Evolutionary conservation across 768 basidiomycete species (phyloP).

Genomic region (Tremella mesenterica): DNA sequence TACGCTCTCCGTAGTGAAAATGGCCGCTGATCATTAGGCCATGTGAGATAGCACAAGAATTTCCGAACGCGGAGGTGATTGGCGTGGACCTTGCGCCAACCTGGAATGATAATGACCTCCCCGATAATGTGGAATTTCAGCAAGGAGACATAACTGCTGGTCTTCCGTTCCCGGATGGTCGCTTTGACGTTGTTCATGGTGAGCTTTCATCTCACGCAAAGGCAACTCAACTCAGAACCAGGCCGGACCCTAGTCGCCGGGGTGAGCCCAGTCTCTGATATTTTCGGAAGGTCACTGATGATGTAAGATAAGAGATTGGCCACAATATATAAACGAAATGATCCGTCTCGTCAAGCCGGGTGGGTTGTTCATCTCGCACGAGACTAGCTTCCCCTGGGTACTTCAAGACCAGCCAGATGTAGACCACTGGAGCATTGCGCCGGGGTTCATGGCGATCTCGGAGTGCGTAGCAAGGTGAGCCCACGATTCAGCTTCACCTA

Average conservation of each 20-base stretch:
- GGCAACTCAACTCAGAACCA: too few relatives aligned
- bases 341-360: conserved; percentile 7
- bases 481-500: too few relatives aligned
- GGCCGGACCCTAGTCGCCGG: too few relatives aligned
- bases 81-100: conserved; percentile 10
- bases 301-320: conserved; percentile 10
- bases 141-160: conserved; percentile 9
- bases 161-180: conserved; percentile 12
- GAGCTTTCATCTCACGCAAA: too few relatives aligned
- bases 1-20: neutral
- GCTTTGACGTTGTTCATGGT: conserved; percentile 18
- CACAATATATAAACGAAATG: conserved; percentile 3
- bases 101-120: conserved; percentile 5
- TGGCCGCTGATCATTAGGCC: conserved; percentile 2
- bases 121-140: conserved; percentile 11
- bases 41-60: conserved; percentile 19
- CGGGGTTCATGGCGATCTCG: too few relatives aligned
- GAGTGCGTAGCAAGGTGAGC: too few relatives aligned
- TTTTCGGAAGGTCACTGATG: too few relatives aligned
- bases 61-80: conserved; percentile 9
- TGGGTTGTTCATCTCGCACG: conserved; percentile 8
- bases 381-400: too few relatives aligned
- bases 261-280: too few relatives aligned
- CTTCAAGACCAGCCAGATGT: too few relatives aligned
- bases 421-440: too few relatives aligned